A percentile compares a stretch with the other conserved stretches of the same genome.
These are phyloP conservation scores for Suillus tomentosus DNA, from an alignment of 768 basidiomycete genomes.

Conservation along the genomic window DNA sequence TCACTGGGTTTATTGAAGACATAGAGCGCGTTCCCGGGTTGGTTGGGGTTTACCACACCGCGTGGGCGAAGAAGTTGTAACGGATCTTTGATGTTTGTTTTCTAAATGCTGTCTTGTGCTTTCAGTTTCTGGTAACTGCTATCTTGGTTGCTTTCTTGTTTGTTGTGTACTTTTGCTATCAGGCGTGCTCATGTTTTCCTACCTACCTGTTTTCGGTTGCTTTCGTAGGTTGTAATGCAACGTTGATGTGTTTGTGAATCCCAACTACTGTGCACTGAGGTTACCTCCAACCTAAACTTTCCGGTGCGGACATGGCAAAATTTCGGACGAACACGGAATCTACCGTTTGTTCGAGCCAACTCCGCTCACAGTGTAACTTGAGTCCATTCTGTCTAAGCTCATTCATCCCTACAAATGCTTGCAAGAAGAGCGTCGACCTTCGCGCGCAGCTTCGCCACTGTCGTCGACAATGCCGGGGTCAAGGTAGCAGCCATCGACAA, in stretches of 20 bases:
- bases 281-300: background rate
- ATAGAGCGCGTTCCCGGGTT: slow-evolving; percentile 48
- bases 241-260: background rate
- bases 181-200: slow-evolving; percentile 2
- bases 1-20: slow-evolving; percentile 48
- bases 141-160: background rate
- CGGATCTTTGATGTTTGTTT: background rate
- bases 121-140: background rate
- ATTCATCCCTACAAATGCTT: slow-evolving; percentile 52
- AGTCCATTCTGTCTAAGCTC: slow-evolving; percentile 16
- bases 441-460: slow-evolving; percentile 79
- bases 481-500: slow-evolving; percentile 86
- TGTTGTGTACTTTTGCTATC: slow-evolving; percentile 7
- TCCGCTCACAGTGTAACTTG: slow-evolving; percentile 20
- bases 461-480: slow-evolving; percentile 75
- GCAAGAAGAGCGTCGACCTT: slow-evolving; percentile 62
- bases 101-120: slow-evolving; percentile 7
- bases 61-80: slow-evolving; percentile 43
- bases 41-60: slow-evolving; percentile 49
- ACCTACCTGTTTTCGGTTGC: slow-evolving; percentile 1
- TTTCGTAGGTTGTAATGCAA: background rate
- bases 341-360: slow-evolving; percentile 23
- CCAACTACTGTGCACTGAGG: background rate
- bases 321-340: slow-evolving; percentile 32
- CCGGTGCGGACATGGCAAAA: slow-evolving; percentile 11